Conservation (phyloP, 345 rosid genomes). For the Brassica juncea region DNA sequence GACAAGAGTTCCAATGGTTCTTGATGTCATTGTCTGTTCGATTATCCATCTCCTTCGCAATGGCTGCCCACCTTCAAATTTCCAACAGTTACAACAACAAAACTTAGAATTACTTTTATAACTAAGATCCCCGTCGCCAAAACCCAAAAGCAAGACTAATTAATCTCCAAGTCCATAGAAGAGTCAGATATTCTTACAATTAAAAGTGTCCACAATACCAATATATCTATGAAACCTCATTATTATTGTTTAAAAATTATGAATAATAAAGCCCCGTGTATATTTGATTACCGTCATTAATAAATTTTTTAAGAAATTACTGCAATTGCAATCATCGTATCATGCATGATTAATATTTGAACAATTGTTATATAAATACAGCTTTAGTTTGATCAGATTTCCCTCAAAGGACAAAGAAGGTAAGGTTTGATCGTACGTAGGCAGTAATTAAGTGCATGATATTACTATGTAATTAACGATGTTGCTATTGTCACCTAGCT, state of each 20-base stretch:
- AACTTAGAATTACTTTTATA: not conserved
- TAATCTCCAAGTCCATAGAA: not conserved
- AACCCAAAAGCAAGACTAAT: not conserved
- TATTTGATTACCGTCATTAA: not conserved
- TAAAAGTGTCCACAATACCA: not conserved
- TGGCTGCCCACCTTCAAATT: constrained; percentile 22
- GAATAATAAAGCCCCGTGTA: not conserved
- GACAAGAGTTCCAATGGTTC: constrained; percentile 4
- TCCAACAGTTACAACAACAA: not conserved
- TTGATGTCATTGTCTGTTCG: constrained; percentile 33
- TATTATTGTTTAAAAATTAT: not conserved
- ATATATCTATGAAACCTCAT: not conserved
- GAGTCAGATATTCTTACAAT: not conserved
- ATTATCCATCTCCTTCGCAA: constrained; percentile 8
- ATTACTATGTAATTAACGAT: not conserved
- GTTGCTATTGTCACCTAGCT: not conserved
- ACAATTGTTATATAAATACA: not conserved
- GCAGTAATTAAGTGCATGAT: not conserved
- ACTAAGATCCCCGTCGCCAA: not conserved
- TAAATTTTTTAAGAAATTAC: not conserved
- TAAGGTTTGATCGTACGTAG: not conserved
- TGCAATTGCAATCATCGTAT: not conserved
- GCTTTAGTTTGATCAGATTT: not conserved
- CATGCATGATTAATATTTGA: not conserved
- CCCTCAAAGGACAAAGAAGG: not conserved